Evolutionary conservation across 768 basidiomycete genomes (phyloP).

Genomic region (Ramaria sp.): DNA sequence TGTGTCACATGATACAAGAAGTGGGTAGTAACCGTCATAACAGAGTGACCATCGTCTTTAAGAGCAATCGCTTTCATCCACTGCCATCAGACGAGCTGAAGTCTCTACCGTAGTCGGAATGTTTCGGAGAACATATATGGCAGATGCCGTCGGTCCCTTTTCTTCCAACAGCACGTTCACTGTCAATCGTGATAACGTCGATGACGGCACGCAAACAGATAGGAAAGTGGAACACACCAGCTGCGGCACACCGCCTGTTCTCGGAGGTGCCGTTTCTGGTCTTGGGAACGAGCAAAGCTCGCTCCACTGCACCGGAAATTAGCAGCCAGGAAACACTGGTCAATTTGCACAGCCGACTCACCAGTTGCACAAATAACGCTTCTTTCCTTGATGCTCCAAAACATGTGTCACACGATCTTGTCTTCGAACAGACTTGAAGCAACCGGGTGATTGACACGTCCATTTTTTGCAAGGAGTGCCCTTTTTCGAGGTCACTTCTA

Average conservation of each 20-base stretch:
- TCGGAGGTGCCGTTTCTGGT: constrained; percentile 1
- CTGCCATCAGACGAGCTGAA: too few species aligned
- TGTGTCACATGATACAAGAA: too few species aligned
- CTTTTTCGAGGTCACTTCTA: neutral
- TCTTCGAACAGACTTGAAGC: neutral
- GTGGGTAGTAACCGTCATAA: too few species aligned
- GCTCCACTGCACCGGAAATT: neutral
- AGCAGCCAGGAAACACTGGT: too few species aligned
- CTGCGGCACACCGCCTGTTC: neutral
- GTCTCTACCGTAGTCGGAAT: too few species aligned
- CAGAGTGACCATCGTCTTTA: too few species aligned
- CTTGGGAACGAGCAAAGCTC: constrained; percentile 1
- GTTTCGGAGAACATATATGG: neutral
- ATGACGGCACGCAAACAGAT: neutral
- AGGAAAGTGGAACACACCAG: constrained; percentile 1
- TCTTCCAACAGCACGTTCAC: neutral
- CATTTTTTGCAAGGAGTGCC: neutral
- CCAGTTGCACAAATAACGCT: neutral
- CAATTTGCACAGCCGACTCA: neutral
- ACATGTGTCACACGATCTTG: neutral
- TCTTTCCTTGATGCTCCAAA: neutral
- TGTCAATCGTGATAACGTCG: neutral
- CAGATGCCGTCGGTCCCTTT: neutral
- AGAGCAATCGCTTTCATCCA: too few species aligned
- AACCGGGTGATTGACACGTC: neutral